These are phyloP conservation scores for Emiliania huxleyi DNA, from an alignment of 78 protist species.

Conservation along the genomic window DNA sequence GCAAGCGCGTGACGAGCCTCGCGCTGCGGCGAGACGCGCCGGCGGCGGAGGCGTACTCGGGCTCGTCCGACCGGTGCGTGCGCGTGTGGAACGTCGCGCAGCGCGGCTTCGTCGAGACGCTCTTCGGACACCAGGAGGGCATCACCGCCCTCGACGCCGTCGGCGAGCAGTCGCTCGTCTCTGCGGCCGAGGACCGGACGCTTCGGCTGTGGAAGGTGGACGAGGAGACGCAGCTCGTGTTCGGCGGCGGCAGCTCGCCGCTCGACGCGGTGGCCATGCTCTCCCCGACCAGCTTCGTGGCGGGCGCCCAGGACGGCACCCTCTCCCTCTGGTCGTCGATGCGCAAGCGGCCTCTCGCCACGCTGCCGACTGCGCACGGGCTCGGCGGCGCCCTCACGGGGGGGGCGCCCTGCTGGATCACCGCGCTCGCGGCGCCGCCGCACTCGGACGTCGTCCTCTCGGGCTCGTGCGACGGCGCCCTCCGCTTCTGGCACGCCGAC, in stretches of 20 bases:
- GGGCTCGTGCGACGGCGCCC: constrained; percentile 65
- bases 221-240: constrained; percentile 78
- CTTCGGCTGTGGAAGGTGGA: constrained; percentile 78
- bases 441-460: constrained; percentile 45
- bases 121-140: constrained; percentile 70
- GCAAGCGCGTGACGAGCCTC: not conserved
- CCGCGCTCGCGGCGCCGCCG: constrained; percentile 36
- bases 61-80: constrained; percentile 66
- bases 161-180: constrained; percentile 45
- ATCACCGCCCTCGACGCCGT: constrained; percentile 68
- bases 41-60: not conserved
- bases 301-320: not conserved
- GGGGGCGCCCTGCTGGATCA: constrained; percentile 47
- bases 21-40: not conserved
- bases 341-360: constrained; percentile 23
- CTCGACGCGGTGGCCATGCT: not conserved
- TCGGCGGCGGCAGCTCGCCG: not conserved
- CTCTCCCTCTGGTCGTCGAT: constrained; percentile 2
- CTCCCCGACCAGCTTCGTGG: not conserved
- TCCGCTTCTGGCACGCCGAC: constrained; percentile 57
- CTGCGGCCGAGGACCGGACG: constrained; percentile 63
- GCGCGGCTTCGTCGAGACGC: constrained; percentile 78
- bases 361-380: not conserved
- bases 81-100: constrained; percentile 74
- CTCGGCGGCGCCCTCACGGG: not conserved